Evolutionary conservation across 1,284 basidiomycete species (phyloP).

Genomic region (Irpex sp.): DNA sequence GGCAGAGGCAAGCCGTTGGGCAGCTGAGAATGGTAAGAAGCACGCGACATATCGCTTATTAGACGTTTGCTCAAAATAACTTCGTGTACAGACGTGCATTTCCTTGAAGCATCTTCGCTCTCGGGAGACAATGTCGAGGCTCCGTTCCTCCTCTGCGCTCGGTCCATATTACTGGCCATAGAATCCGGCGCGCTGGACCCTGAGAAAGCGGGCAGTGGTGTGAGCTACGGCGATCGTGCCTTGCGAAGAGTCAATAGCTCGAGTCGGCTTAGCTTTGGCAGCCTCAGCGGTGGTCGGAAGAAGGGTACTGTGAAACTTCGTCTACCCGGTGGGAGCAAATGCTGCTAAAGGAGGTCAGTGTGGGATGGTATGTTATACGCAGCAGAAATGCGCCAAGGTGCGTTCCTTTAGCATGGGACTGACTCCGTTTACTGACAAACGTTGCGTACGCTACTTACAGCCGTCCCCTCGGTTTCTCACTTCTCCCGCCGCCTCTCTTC

Average conservation of each 20-base stretch:
- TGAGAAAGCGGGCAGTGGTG: constrained; percentile 89
- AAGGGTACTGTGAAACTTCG: constrained; percentile 56
- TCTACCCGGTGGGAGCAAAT: constrained; percentile 44
- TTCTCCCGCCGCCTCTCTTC: not conserved
- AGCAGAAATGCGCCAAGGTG: not conserved
- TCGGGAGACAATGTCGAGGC: constrained; percentile 93
- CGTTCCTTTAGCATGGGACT: not conserved
- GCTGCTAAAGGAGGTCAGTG: constrained; percentile 24
- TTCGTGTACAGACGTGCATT: constrained; percentile 69
- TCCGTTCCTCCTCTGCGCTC: constrained; percentile 88
- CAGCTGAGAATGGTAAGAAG: constrained; percentile 80
- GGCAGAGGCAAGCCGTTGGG: constrained; percentile 92
- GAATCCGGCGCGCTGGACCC: constrained; percentile 91
- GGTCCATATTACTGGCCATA: constrained; percentile 90
- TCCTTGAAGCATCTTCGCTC: constrained; percentile 90
- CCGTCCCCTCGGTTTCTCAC: not conserved
- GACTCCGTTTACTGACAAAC: not conserved
- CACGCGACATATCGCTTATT: constrained; percentile 14
- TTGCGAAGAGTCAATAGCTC: constrained; percentile 83
- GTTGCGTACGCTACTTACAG: not conserved
- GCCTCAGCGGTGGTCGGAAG: constrained; percentile 59
- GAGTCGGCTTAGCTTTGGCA: constrained; percentile 78
- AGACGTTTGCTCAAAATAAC: not conserved
- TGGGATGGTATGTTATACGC: not conserved
- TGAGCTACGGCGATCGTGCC: constrained; percentile 94